Evolutionary conservation across 129 eudicot species (phyloP), one percentile per base, ranked within the genome.

Genomic region (Flaveria trinervia): DNA sequence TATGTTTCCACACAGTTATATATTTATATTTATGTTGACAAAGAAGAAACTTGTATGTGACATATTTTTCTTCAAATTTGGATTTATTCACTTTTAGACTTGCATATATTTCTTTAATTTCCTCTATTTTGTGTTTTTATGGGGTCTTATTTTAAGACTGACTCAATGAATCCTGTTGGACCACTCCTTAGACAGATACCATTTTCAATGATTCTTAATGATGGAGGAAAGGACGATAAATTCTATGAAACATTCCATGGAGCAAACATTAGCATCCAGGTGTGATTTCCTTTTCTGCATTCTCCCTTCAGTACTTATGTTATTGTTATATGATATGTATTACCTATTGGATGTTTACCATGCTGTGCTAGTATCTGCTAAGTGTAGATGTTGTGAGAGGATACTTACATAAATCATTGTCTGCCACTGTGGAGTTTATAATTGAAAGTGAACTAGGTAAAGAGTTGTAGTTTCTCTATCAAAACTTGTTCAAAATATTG

Each of bases 181-280:
- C 18, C 33, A 12, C 77, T 55, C 56, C 18, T 71, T 22, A 9
- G 33, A 73, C 82, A 92, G 96, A 92, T 92, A 80, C 96, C 97
- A 30, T 92, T 92, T 85, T 87, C 92, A 11, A 70, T 87, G 60
- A 30, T 52, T 68, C 85, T 89, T 77, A 92, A 79, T 83, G 73
- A 80, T 69, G 83, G 76, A 28, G 87, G 84, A 57, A 88, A 87
- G 39, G 83, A 77, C 10, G 79, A 65, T n/a, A 89, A 82, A 50
- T 85, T 89, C 56, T 89, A 89, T 79, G 97, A 92, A 70, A 92
- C 97, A 64, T 92, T 85, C 65, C 95, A 89, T 81, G 97, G 97
- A 71, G 89, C 83, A 41, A 81, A 91, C 77, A 87, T 91, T 51
- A 87, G 82, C 90, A 85, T 88, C 82, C 97, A 91, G 97, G 94